Evolutionary conservation across 352 stramenopile genomes (phyloP).

Genomic region (Pilasporangium apinafurcum): DNA sequence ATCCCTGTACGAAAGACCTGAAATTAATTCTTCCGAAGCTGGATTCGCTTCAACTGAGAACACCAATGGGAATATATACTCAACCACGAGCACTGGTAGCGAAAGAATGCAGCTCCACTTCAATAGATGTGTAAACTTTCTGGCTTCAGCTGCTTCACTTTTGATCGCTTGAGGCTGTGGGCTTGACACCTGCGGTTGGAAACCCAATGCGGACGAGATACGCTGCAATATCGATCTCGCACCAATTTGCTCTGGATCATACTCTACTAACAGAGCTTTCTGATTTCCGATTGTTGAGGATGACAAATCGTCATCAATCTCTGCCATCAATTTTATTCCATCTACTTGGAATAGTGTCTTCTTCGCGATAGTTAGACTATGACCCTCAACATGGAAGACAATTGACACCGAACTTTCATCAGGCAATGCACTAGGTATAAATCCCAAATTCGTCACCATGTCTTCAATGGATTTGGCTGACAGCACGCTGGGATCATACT

Average conservation of each 20-base stretch:
- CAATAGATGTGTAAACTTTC: slow-evolving; percentile 36
- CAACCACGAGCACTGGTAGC: slow-evolving; percentile 42
- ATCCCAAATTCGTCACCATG: slow-evolving; percentile 60
- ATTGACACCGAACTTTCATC: slow-evolving; percentile 46
- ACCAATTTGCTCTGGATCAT: slow-evolving; percentile 32
- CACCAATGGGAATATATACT: slow-evolving; percentile 47
- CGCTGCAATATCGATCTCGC: slow-evolving; percentile 30
- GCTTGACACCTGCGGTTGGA: slow-evolving; percentile 43
- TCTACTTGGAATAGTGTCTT: slow-evolving; percentile 17
- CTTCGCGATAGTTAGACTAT: slow-evolving; percentile 12
- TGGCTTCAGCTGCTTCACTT: slow-evolving; percentile 26
- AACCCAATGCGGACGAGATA: slow-evolving; percentile 28
- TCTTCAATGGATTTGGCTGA: slow-evolving; percentile 57
- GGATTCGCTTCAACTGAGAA: slow-evolving; percentile 11
- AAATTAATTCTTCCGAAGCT: slow-evolving; percentile 16
- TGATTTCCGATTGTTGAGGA: slow-evolving; percentile 6
- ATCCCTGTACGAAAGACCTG: slow-evolving; percentile 42
- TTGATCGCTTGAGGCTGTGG: slow-evolving; percentile 29
- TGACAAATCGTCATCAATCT: slow-evolving; percentile 12
- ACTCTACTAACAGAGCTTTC: slow-evolving; percentile 26
- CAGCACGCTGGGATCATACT: slow-evolving; percentile 33
- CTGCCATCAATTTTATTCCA: slow-evolving; percentile 32
- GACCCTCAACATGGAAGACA: slow-evolving; percentile 36
- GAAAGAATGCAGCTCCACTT: slow-evolving; percentile 50
- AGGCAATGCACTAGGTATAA: slow-evolving; percentile 47